Evolutionary conservation across 73 alveolate genomes (phyloP).

Genomic region (Paramecium sexaurelia): DNA sequence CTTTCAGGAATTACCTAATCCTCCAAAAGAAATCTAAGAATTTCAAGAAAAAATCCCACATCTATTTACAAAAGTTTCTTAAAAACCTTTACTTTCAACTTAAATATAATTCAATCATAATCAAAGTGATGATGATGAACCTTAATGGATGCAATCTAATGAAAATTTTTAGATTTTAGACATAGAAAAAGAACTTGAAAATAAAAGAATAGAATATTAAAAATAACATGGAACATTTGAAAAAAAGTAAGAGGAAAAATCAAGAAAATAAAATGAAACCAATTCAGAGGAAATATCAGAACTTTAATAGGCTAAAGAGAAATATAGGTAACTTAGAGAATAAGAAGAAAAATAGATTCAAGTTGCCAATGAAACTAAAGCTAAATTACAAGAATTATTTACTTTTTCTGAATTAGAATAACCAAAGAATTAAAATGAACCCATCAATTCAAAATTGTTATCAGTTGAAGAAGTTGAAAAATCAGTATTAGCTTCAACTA

Average conservation of each 20-base stretch:
- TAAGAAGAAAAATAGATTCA: background rate
- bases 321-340: background rate
- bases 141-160: background rate
- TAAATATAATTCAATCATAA: background rate
- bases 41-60: background rate
- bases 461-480: slow-evolving; percentile 9
- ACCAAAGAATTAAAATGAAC: background rate
- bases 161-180: background rate
- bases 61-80: background rate
- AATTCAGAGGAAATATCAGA: background rate
- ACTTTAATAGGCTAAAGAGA: background rate
- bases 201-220: slow-evolving; percentile 3
- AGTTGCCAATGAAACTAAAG: slow-evolving; percentile 1
- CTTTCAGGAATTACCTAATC: background rate
- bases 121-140: background rate
- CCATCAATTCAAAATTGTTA: background rate
- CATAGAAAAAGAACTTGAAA: background rate
- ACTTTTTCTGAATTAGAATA: background rate
- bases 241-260: background rate
- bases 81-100: background rate
- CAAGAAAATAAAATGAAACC: background rate
- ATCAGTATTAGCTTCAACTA: background rate
- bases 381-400: background rate
- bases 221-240: slow-evolving; percentile 21
- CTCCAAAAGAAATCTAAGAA: background rate